phyloP scores from a whole-genome alignment of 176 grass and related monocot species.

The Musa troglodytarum region DNA sequence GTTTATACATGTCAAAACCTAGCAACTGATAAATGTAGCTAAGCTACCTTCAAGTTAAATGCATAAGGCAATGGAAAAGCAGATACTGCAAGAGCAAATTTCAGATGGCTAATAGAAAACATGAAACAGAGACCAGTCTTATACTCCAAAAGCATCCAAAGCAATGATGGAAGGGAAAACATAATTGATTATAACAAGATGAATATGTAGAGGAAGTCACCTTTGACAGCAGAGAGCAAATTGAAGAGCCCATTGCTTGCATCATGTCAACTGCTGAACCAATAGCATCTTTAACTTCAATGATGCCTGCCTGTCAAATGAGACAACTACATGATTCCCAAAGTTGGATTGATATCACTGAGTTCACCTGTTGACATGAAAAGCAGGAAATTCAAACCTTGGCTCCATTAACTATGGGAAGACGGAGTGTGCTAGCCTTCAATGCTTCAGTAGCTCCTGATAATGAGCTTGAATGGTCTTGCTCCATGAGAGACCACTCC shows the following conservation, averaged over 20 bases:
- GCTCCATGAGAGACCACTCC: constrained; percentile 69
- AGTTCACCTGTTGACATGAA: constrained; percentile 13
- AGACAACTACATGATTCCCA: background rate
- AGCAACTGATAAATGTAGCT: background rate
- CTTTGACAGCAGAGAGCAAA: constrained; percentile 68
- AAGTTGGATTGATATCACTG: constrained; percentile 12
- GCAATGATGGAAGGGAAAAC: no score
- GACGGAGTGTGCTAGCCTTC: constrained; percentile 91
- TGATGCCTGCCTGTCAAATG: constrained; percentile 51
- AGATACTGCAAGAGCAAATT: no score
- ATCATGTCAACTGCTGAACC: constrained; percentile 66
- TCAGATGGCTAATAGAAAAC: no score
- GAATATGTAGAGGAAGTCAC: constrained; percentile 23
- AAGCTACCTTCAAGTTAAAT: no score
- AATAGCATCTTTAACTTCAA: constrained; percentile 76
- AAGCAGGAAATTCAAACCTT: constrained; percentile 40
- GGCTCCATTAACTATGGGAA: constrained; percentile 85
- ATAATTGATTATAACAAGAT: background rate
- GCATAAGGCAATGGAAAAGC: no score
- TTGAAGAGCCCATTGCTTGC: constrained; percentile 75
- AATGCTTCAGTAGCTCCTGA: constrained; percentile 71
- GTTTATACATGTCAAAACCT: background rate
- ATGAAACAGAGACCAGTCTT: no score
- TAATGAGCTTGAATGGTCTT: constrained; percentile 78
- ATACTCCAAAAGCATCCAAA: no score